Evolutionary conservation across 352 stramenopile species (phyloP), one percentile per base, ranked within the genome.

Genomic region (Phytophthora megakarya): DNA sequence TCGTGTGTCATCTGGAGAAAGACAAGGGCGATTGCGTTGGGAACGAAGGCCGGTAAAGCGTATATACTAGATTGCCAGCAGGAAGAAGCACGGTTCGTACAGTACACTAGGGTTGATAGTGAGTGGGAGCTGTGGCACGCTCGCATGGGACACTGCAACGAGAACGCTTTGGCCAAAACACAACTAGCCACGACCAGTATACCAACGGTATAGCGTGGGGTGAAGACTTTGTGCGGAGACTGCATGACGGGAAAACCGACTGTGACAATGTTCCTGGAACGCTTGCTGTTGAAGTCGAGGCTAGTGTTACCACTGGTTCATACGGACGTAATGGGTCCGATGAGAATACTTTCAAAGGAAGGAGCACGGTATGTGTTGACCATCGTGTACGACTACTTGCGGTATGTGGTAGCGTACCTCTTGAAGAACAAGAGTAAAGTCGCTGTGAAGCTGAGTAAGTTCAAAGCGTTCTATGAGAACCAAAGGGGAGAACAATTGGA

Each of bases 401-500:
- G 26, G 26, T 32, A 5, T 9, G 26, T 32, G 5, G 26, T 32
- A 9, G 26, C 26, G 5, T 32, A 10, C 26, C 9, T 32, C 5
- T 32, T 32, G 26, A 32, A 5, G 26, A 32, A 32, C 5, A 32
- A 32, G 26, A 32, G 26, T 9, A 9, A 32, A 9, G 48, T 40
- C 22, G 6, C 35, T n/a, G n/a, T n/a, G n/a, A n/a, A n/a, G n/a
- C n/a, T n/a, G n/a, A n/a, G n/a, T n/a, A n/a, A n/a, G 18, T 25
- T 9, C 37, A 54, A 33, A n/a, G n/a, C n/a, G 47, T 43, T 54
- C 16, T 48, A 30, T 50, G 3, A 58, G 26, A 65, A 60, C 6
- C 55, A 75, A 21, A 72, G 55, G 13, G 54, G 59, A 13, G 11
- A 56, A 12, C 44, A 39, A 1, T 54, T 75, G 5, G 70, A 72